Evolutionary conservation across 2,329 filamentous ascomycete species (phyloP), one percentile per base, ranked within the genome.

Genomic region (Penicillium sp.): DNA sequence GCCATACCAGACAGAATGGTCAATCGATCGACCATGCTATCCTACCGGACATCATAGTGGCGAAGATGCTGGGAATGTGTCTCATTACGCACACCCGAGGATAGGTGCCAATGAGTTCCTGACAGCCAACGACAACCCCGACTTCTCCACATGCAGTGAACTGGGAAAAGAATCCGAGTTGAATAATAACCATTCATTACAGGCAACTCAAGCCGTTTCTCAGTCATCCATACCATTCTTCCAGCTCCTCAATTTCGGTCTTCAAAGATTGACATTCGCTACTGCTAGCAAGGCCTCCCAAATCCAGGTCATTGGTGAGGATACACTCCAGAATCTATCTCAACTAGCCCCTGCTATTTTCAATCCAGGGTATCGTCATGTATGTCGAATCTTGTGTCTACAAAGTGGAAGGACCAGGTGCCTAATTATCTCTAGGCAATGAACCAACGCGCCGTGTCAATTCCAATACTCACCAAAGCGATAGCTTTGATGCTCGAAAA

Each of bases 381-480:
- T 65, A 38, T 13, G 18, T 7, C 11, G 8, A 4, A 27, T 4
- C 7, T 21, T 10, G 14, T 4, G 14, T 19, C 16, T 11, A 18
- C 14, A 9, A 18, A 31, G 5, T 4, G 5, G 17, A 31, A 7
- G n/a, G n/a, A n/a, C n/a, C 9, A 11, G 6, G 14, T 11, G 2
- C 13, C 33, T 41, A 37, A 40, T 25, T 4, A 2, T 13, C 5
- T 11, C 4, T 26, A 70, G 67, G 59, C 55, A 21, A 60, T 69
- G 41, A 57, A 54, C 23, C 61, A 68, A 45, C 54, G 67, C 21
- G 56, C 54, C 7, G 51, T 53, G 5, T 57, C 66, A 6, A 59
- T 69, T 3, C 56, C 63, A 1, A 54, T 58, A 4, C 54, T 69
- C 11, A 51, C 58, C 1, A 67, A 63, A 44, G 60, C 65, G 4